Base-by-base conservation (phyloP, 108 stramenopile genomes). In the Aurantiochytrium sp. region DNA sequence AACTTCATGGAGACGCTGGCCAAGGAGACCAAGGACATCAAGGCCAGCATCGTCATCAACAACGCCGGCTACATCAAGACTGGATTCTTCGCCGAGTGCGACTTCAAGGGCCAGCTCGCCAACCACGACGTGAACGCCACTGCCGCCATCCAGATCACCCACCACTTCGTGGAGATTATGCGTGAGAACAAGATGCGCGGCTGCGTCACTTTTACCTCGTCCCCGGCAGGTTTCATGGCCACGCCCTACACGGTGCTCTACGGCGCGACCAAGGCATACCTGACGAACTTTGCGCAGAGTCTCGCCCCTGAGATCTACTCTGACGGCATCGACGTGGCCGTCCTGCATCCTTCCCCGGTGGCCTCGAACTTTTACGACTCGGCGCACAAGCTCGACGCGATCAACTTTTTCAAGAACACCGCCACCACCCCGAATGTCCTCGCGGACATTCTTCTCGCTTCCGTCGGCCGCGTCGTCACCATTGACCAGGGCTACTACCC, bases 251-350 rank as follows among this genome's bases (percentile, higher is more conserved):
- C 97, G 5, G 96, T 96, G 85, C 96, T 96, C 93, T 99, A 99
- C 89, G 99, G 98, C 24, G 96, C 97, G 15, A 98, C 98, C 55
- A 99, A 99, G 95, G 98, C 98, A 6, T 99, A 98, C 94, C 94
- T 98, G 21, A 94, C 95, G 22, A 96, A 97, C 88, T 89, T 97
- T 55, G 97, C 98, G 30, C 92, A 92, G 68, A 95, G 95, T 37
- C 87, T 96, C 55, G 96, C 96, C 87, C 96, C 97, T 89, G 96
- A 97, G 87, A 91, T 97, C 41, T 85, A 93, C 65, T 85, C 89
- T 12, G 87, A 95, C 85, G 98, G 98, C 37, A 98, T 99, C 90
- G 99, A 99, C 90, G 97, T 99, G 4, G 93, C 95, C 55, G 96
- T 97, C 2, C 95, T 99, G 54, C 98, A 99, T 93, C 99, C 99